These are phyloP conservation scores for Babesia ovata DNA, from an alignment of 169 alveolate species.

Conservation along the genomic window DNA sequence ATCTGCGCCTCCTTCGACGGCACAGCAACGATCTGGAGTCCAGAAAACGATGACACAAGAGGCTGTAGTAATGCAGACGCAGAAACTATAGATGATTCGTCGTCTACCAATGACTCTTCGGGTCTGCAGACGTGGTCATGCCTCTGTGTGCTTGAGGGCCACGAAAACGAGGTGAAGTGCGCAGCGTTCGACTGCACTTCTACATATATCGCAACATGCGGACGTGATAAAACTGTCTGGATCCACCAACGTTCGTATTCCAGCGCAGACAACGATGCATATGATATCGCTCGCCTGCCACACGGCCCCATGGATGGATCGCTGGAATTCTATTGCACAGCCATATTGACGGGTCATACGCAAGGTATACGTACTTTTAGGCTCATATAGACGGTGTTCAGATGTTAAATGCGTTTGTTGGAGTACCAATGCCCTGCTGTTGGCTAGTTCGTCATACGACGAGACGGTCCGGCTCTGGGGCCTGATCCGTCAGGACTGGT, in stretches of 20 bases:
- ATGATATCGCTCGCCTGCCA: slow-evolving; percentile 22
- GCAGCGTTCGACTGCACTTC: slow-evolving; percentile 71
- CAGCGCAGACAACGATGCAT: slow-evolving; percentile 5
- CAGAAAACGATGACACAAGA: slow-evolving; percentile 58
- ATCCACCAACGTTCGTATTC: slow-evolving; percentile 56
- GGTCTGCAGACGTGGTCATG: slow-evolving; percentile 58
- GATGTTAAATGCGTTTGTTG: slow-evolving; percentile 67
- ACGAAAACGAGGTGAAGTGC: slow-evolving; percentile 79
- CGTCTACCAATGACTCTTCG: neutral
- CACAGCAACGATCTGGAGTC: slow-evolving; percentile 61
- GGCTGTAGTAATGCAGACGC: slow-evolving; percentile 31
- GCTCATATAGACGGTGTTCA: neutral
- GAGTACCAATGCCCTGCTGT: slow-evolving; percentile 65
- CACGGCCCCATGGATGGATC: neutral
- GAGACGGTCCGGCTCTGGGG: slow-evolving; percentile 76
- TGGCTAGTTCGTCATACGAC: slow-evolving; percentile 78
- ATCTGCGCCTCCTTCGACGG: slow-evolving; percentile 79
- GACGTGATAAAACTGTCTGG: slow-evolving; percentile 79
- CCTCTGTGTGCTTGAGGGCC: slow-evolving; percentile 73
- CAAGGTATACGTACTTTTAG: slow-evolving; percentile 43
- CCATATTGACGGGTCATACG: slow-evolving; percentile 59
- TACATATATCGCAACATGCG: slow-evolving; percentile 76
- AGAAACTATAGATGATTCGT: neutral
- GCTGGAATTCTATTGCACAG: slow-evolving; percentile 59
- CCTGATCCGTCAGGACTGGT: slow-evolving; percentile 71